Conservation (phyloP, 2,329 filamentous ascomycete species). For the Xylaria multiplex region DNA sequence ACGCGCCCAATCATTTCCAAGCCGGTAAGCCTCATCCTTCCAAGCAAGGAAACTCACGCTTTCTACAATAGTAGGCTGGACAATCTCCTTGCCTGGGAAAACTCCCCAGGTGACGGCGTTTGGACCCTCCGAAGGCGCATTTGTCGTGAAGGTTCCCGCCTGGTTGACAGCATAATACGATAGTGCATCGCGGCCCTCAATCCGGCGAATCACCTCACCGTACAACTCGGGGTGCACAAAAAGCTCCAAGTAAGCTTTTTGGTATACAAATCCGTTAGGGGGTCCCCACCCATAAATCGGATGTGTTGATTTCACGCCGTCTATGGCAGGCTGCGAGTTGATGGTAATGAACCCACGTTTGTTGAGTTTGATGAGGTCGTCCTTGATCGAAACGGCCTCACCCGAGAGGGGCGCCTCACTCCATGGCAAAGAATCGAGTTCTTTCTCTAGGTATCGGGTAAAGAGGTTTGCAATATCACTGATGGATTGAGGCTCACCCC, state of each 20-base stretch:
- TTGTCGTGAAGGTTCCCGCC: constrained; percentile 82
- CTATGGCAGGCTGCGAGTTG: constrained; percentile 96
- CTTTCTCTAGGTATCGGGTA: constrained; percentile 82
- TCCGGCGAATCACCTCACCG: constrained; percentile 77
- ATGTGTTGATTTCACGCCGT: constrained; percentile 88
- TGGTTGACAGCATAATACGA: constrained; percentile 96
- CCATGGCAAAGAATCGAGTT: constrained; percentile 88
- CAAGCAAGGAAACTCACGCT: constrained; percentile 97
- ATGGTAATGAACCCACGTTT: constrained; percentile 88
- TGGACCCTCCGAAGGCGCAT: constrained; percentile 84
- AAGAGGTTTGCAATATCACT: constrained; percentile 86
- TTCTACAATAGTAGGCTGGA: constrained; percentile 99
- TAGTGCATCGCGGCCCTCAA: constrained; percentile 80
- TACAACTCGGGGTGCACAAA: constrained; percentile 85
- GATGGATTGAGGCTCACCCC: constrained; percentile 85
- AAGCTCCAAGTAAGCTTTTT: constrained; percentile 96
- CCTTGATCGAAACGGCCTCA: constrained; percentile 82
- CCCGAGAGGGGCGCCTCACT: constrained; percentile 87
- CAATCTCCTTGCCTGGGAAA: constrained; percentile 97
- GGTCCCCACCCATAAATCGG: constrained; percentile 94
- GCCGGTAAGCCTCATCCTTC: constrained; percentile 96
- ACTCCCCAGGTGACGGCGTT: constrained; percentile 99
- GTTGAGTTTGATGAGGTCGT: constrained; percentile 84
- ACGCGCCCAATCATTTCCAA: constrained; percentile 93
- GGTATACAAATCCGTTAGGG: constrained; percentile 94